phyloP scores from a whole-genome alignment of 1,284 basidiomycete genomes.

The Pterulicium gracile region DNA sequence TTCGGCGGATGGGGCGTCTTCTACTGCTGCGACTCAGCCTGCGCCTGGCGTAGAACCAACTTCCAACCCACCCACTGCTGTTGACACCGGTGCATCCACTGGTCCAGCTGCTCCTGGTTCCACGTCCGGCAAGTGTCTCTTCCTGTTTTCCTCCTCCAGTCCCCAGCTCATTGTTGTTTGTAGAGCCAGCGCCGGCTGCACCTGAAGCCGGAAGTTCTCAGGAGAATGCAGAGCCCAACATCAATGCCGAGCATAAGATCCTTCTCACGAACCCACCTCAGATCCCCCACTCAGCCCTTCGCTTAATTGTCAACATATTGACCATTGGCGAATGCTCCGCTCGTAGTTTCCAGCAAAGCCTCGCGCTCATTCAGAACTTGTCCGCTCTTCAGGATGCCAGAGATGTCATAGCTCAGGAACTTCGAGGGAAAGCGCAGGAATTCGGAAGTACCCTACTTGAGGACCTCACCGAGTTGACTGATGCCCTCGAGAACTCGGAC shows the following conservation, averaged over 20 bases:
- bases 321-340: conserved; percentile 94
- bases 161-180: conserved; percentile 1
- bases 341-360: conserved; percentile 84
- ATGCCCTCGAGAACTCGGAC: conserved; percentile 44
- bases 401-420: conserved; percentile 79
- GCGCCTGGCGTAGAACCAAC: conserved; percentile 7
- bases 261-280: conserved; percentile 67
- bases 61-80: conserved; percentile 7
- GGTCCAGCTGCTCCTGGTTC: conserved; percentile 10
- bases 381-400: conserved; percentile 81
- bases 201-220: conserved; percentile 19
- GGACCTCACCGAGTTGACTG: conserved; percentile 70
- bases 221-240: conserved; percentile 24
- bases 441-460: conserved; percentile 65
- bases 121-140: background rate
- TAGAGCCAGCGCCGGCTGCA: conserved; percentile 10
- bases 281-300: conserved; percentile 72
- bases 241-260: conserved; percentile 44
- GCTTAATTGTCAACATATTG: conserved; percentile 88
- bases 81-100: conserved; percentile 7
- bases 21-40: conserved; percentile 7
- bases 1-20: conserved; percentile 10
- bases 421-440: conserved; percentile 76
- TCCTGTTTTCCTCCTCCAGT: background rate
- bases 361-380: conserved; percentile 83